Base-by-base conservation (phyloP, 2,329 filamentous ascomycete species). In the Fusarium concolor region DNA sequence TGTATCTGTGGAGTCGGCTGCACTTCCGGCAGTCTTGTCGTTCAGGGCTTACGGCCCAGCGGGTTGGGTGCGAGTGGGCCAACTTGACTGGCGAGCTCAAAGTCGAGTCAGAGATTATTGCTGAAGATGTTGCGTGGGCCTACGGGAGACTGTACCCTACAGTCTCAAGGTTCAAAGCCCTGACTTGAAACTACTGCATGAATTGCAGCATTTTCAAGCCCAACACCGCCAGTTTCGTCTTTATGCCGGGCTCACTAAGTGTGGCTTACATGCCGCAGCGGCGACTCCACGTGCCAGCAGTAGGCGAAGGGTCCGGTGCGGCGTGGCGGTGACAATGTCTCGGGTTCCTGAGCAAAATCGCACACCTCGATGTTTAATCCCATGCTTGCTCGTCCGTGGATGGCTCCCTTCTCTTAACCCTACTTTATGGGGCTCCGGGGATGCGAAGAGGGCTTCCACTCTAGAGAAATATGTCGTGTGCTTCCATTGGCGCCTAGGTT, bases 1-100 rank as follows among this genome's bases (percentile, higher is more conserved):
- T 61, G 63, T 62, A 56, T 61, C 56, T 70, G 72, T 75, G 75
- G 75, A 72, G 72, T 73, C 69, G 72, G 74, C 65, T 70, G 66
- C 65, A 62, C 65, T 72, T 74, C 74, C 74, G 75, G 76, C 68
- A 73, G 67, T 76, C 73, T 45, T 61, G 65, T 70, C 62, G 66
- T 68, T 70, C 70, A 68, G 70, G 71, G 64, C 68, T 65, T 62
- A 70, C 70, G 71, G 70, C 71, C 71, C 71, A 74, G 71, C 67
- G 71, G 65, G 50, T 70, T 74, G 71, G 71, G 68, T 72, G 60
- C 67, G 65, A 47, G 71, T 73, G 71, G 71, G 47, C 65, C 67
- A 37, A 57, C 64, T 60, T 61, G 42, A 56, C 42, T 57, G 38
- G 58, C 47, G 56, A 67, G 60, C 53, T 64, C 64, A 64, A 68